Evolutionary conservation across 2,329 filamentous ascomycete genomes (phyloP).

Genomic region (Fusarium sp.): DNA sequence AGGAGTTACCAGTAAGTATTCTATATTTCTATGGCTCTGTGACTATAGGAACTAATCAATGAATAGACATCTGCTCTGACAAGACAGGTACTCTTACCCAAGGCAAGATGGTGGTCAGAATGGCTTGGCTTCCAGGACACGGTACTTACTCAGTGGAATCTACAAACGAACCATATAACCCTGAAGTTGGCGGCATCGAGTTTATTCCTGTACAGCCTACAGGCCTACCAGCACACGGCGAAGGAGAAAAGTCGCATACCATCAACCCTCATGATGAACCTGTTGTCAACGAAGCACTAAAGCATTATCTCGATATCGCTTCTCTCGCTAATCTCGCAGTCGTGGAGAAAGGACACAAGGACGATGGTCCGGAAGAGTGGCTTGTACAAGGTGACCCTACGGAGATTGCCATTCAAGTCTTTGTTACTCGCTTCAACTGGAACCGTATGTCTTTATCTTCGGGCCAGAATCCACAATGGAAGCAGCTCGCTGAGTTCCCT

Average conservation of each 20-base stretch:
- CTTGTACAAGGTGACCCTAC: slow-evolving; percentile 69
- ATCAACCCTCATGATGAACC: slow-evolving; percentile 47
- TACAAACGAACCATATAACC: slow-evolving; percentile 44
- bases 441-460: slow-evolving; percentile 62
- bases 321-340: slow-evolving; percentile 72
- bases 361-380: slow-evolving; percentile 61
- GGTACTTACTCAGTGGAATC: slow-evolving; percentile 44
- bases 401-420: slow-evolving; percentile 79
- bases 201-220: slow-evolving; percentile 30
- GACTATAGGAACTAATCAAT: neutral
- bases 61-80: slow-evolving; percentile 46
- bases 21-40: fast-evolving
- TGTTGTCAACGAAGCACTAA: slow-evolving; percentile 56
- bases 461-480: slow-evolving; percentile 60
- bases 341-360: slow-evolving; percentile 56
- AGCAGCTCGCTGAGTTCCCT: slow-evolving; percentile 72
- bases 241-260: slow-evolving; percentile 41
- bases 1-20: slow-evolving; percentile 56
- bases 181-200: slow-evolving; percentile 27
- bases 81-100: slow-evolving; percentile 50
- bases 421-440: slow-evolving; percentile 74
- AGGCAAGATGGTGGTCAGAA: slow-evolving; percentile 46
- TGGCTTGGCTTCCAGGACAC: slow-evolving; percentile 45
- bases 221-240: slow-evolving; percentile 24
- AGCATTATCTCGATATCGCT: slow-evolving; percentile 69